A percentile compares a stretch with the other conserved stretches of the same genome.
These are phyloP conservation scores for Starmera pachycereana DNA, from an alignment of 805 yeast species.

Conservation along the genomic window DNA sequence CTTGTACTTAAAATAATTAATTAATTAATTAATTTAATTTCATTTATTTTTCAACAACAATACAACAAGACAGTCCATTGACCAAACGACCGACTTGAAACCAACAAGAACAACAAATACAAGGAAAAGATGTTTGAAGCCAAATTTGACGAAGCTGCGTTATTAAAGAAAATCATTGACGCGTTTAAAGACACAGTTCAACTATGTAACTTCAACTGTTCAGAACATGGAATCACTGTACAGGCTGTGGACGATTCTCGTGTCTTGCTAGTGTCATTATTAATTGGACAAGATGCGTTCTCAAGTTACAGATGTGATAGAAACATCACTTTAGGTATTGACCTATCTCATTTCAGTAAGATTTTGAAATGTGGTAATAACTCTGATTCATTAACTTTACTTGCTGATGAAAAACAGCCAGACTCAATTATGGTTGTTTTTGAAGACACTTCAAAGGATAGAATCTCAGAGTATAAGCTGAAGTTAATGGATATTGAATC, in stretches of 20 bases:
- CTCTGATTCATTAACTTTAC: conserved; percentile 76
- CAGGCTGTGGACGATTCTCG: conserved; percentile 98
- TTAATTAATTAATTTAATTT: not conserved
- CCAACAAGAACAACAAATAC: not conserved
- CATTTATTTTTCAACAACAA: not conserved
- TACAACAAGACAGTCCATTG: not conserved
- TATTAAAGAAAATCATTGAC: conserved; percentile 87
- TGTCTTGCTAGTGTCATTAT: conserved; percentile 80
- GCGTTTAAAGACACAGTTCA: conserved; percentile 92
- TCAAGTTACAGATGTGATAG: conserved; percentile 92
- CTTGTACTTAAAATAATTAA: not conserved
- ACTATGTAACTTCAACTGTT: conserved; percentile 92
- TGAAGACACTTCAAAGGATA: conserved; percentile 85
- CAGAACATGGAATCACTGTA: conserved; percentile 88
- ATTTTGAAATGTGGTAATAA: conserved; percentile 86
- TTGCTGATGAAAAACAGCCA: conserved; percentile 76
- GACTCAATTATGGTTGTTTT: conserved; percentile 72
- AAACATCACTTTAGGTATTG: conserved; percentile 84
- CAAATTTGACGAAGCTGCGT: conserved; percentile 85
- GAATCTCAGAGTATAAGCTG: conserved; percentile 84
- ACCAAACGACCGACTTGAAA: not conserved
- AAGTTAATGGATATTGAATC: conserved; percentile 95
- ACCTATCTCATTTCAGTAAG: conserved; percentile 77
- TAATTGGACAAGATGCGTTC: conserved; percentile 83
- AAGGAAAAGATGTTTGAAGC: conserved; percentile 76